A percentile compares a stretch with the other conserved stretches of the same genome.
Conservation (phyloP, 192 early-diverging fungal genomes). For the Pilaira anomala region DNA sequence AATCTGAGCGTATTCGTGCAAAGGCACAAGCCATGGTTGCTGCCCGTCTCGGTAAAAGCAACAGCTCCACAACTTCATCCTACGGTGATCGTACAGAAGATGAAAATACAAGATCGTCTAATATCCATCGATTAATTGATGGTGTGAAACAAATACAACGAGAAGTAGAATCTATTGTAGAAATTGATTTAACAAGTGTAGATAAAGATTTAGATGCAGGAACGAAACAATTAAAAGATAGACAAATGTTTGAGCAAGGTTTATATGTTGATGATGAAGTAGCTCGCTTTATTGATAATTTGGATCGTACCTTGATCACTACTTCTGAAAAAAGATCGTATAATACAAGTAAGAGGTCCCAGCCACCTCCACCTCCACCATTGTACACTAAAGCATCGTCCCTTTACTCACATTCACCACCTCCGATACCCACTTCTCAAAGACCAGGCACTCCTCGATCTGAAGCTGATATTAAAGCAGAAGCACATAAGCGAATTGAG, state of each 20-base stretch:
- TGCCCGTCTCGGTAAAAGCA: constrained; percentile 31
- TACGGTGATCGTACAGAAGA: background rate
- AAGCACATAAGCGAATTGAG: constrained; percentile 48
- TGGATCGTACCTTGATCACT: background rate
- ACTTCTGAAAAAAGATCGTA: background rate
- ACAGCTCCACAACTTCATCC: background rate
- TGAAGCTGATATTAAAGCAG: constrained; percentile 52
- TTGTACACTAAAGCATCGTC: background rate
- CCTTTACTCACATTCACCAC: background rate
- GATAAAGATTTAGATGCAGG: constrained; percentile 8
- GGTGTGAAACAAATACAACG: background rate
- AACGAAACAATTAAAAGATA: constrained; percentile 1
- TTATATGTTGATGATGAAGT: constrained; percentile 30
- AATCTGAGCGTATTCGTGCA: constrained; percentile 45
- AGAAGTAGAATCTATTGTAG: constrained; percentile 8
- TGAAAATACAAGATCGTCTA: background rate
- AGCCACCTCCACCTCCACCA: background rate
- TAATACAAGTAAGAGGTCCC: background rate
- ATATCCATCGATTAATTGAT: background rate
- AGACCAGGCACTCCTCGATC: constrained; percentile 32
- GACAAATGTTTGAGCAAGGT: constrained; percentile 37
- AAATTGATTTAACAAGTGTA: constrained; percentile 8
- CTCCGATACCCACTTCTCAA: constrained; percentile 31
- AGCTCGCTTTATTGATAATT: constrained; percentile 25
- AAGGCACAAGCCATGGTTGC: constrained; percentile 51